Evolutionary conservation across 2,329 filamentous ascomycete species (phyloP), one percentile per base, ranked within the genome.

Genomic region (Rugonectria rugulosa): DNA sequence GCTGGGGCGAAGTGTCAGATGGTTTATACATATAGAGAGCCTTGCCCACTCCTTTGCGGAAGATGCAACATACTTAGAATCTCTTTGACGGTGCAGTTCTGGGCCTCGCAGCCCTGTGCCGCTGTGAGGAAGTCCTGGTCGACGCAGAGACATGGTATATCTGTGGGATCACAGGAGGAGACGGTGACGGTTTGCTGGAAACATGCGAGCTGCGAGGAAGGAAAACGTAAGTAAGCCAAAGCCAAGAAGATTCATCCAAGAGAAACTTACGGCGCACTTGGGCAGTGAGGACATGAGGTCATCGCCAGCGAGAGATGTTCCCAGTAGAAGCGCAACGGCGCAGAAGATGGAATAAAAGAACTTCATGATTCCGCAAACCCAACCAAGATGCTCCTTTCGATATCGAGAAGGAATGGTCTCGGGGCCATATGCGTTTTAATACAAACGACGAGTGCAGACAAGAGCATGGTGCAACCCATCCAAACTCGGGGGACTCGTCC

Each of bases 21-120:
- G n/a, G n/a, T n/a, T n/a, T n/a, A n/a, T n/a, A n/a, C n/a, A n/a
- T n/a, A n/a, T n/a, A n/a, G n/a, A n/a, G n/a, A n/a, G n/a, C n/a
- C n/a, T n/a, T n/a, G n/a, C n/a, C n/a, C n/a, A n/a, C n/a, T n/a
- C n/a, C n/a, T n/a, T n/a, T n/a, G n/a, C 11, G 14, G 21, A 37
- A 7, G 15, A 23, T 19, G 7, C 4, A 11, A 46, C 43, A 10
- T 17, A 46, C 43, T 46, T 8, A 46, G 21, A 23, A 19, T 46
- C 8, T 46, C 31, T 15, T 46, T 46, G 10, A 46, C 10, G 31
- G 43, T 46, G n/a, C 43, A 46, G 10, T 24, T 37, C n/a, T 14
- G n/a, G 12, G 29, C 31, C 15, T 46, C 20, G 7, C 43, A 46
- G 20, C 31, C 43, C 21, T 46, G 43, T 7, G 31, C n/a, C 9